These are phyloP conservation scores for Ganoderma sinense DNA, from an alignment of 1,284 basidiomycete species.

Conservation along the genomic window DNA sequence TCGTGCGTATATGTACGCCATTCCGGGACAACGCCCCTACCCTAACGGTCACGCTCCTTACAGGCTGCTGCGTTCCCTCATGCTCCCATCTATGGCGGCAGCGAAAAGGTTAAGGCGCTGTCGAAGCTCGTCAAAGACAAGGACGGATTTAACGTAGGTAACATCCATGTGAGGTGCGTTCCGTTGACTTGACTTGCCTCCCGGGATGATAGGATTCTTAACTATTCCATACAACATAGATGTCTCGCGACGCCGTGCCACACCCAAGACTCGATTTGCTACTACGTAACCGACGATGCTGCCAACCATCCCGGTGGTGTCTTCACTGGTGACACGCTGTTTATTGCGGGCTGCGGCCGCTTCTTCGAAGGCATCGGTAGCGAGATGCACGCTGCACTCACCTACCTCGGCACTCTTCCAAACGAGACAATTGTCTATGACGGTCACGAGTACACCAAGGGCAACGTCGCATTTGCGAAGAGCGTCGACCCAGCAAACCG, in stretches of 20 bases:
- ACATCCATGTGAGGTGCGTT: slow-evolving; percentile 73
- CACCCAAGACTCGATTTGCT: slow-evolving; percentile 97
- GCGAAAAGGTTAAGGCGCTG: slow-evolving; percentile 70
- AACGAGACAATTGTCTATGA: slow-evolving; percentile 86
- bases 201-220: neutral
- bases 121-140: slow-evolving; percentile 82
- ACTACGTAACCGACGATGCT: slow-evolving; percentile 70
- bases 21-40: neutral
- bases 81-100: slow-evolving; percentile 87
- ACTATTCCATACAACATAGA: slow-evolving; percentile 46
- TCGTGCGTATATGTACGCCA: slow-evolving; percentile 52
- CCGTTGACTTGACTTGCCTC: neutral
- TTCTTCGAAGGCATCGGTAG: slow-evolving; percentile 93
- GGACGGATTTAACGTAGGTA: slow-evolving; percentile 77
- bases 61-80: slow-evolving; percentile 71
- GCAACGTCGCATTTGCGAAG: slow-evolving; percentile 70
- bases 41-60: slow-evolving; percentile 3
- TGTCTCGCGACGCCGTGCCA: slow-evolving; percentile 95
- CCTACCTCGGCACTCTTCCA: slow-evolving; percentile 81
- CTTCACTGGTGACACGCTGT: slow-evolving; percentile 97
- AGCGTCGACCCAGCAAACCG: slow-evolving; percentile 71
- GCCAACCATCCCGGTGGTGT: slow-evolving; percentile 74
- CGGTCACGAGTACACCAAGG: slow-evolving; percentile 92
- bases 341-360: slow-evolving; percentile 93
- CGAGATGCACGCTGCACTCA: slow-evolving; percentile 87